Percentiles rank a stretch among this genome's conserved stretches.
These are phyloP conservation scores for Cornus controversa DNA, from an alignment of 148 eudicot species.

Conservation along the genomic window DNA sequence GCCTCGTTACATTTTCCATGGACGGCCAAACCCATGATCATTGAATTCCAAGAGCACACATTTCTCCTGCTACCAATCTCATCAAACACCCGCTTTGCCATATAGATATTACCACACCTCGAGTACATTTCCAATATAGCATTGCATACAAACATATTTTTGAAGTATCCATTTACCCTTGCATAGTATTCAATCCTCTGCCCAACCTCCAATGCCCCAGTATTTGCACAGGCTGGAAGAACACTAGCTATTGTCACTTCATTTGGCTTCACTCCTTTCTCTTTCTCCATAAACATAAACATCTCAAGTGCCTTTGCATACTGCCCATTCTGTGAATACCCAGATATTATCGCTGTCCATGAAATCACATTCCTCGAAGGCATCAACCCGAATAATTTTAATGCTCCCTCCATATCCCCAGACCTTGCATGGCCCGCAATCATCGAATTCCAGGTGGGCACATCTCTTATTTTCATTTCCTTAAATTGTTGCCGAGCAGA, in stretches of 20 bases:
- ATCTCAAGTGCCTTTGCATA: constrained; percentile 40
- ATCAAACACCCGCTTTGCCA: constrained; percentile 47
- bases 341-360: constrained; percentile 68
- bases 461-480: constrained; percentile 41
- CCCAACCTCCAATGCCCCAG: constrained; percentile 67
- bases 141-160: constrained; percentile 59
- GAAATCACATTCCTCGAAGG: constrained; percentile 55
- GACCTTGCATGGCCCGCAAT: constrained; percentile 57
- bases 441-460: constrained; percentile 66
- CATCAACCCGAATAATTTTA: constrained; percentile 39
- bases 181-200: constrained; percentile 51
- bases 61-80: constrained; percentile 52
- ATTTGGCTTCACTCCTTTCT: constrained; percentile 42
- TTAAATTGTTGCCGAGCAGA: constrained; percentile 51
- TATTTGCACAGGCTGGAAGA: constrained; percentile 72
- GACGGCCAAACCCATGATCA: constrained; percentile 61
- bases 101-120: constrained; percentile 59
- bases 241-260: constrained; percentile 64
- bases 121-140: constrained; percentile 64
- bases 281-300: constrained; percentile 56
- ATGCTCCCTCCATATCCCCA: constrained; percentile 63
- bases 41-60: constrained; percentile 69
- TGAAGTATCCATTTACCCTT: constrained; percentile 40
- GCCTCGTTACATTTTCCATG: constrained; percentile 56
- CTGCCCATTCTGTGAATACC: constrained; percentile 54